Conservation (phyloP, 1,284 basidiomycete genomes). For the Malassezia cuniculi region DNA sequence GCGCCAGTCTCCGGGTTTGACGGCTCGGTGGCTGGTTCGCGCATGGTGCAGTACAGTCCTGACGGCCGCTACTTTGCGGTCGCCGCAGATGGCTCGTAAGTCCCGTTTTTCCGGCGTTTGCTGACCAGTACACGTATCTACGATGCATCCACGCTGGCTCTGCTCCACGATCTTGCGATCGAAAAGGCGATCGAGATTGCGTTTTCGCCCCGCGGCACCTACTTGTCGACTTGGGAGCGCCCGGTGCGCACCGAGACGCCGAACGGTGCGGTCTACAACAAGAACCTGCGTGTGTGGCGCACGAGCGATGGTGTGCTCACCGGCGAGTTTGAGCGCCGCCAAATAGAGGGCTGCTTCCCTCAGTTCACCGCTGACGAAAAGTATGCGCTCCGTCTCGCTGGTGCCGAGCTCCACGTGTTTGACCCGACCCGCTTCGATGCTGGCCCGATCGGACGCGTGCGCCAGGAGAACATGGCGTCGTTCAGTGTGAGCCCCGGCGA, state of each 20-base stretch:
- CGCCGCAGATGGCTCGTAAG: conserved; percentile 60
- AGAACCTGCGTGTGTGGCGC: conserved; percentile 75
- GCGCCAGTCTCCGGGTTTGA: conserved; percentile 56
- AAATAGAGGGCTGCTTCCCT: conserved; percentile 46
- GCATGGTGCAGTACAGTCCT: conserved; percentile 68
- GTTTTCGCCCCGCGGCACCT: conserved; percentile 84
- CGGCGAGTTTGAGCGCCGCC: conserved; percentile 58
- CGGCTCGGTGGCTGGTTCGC: conserved; percentile 55
- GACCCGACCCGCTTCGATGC: conserved; percentile 59
- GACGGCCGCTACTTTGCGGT: conserved; percentile 80
- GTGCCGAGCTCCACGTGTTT: conserved; percentile 77
- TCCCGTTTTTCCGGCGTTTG: conserved; percentile 22
- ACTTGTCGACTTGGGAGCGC: conserved; percentile 86
- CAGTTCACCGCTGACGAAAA: conserved; percentile 85
- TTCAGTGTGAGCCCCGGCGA: conserved; percentile 67
- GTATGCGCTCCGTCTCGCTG: conserved; percentile 69
- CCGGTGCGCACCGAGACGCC: conserved; percentile 62
- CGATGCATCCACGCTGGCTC: conserved; percentile 47
- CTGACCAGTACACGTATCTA: conserved; percentile 58
- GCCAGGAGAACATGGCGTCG: conserved; percentile 64
- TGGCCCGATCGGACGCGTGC: conserved; percentile 66
- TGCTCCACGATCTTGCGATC: conserved; percentile 45
- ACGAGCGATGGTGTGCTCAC: conserved; percentile 67
- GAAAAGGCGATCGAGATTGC: conserved; percentile 67
- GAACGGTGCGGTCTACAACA: conserved; percentile 51